These are phyloP conservation scores for Pseudogymnoascus sp. DNA, from an alignment of 2,329 filamentous ascomycete genomes.

Conservation along the genomic window DNA sequence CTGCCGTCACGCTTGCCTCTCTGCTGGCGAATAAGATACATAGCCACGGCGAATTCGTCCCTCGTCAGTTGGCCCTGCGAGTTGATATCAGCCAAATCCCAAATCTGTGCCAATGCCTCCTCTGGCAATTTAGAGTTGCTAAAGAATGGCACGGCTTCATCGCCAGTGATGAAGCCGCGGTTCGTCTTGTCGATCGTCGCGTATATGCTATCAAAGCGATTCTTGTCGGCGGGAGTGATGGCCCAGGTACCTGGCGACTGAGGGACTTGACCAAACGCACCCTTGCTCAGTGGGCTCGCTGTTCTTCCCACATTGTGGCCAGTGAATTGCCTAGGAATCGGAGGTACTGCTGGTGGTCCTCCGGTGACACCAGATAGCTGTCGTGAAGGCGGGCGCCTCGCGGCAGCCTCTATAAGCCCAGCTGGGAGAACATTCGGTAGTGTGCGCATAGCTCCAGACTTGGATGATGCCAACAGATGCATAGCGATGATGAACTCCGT, in stretches of 20 bases:
- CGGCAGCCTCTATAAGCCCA: conserved; percentile 82
- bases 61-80: conserved; percentile 76
- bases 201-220: conserved; percentile 81
- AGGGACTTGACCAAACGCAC: conserved; percentile 35
- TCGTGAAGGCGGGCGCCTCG: conserved; percentile 50
- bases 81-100: conserved; percentile 93
- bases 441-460: conserved; percentile 69
- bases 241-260: conserved; percentile 55
- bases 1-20: conserved; percentile 58
- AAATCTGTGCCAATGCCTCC: conserved; percentile 85
- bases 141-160: conserved; percentile 90
- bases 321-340: conserved; percentile 76
- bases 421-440: conserved; percentile 75
- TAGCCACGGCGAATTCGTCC: conserved; percentile 94
- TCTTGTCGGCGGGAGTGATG: conserved; percentile 75
- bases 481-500: conserved; percentile 98
- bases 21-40: conserved; percentile 93
- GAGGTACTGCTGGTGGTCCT: conserved; percentile 41
- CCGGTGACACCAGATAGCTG: conserved; percentile 30
- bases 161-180: conserved; percentile 79
- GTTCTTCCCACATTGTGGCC: conserved; percentile 52
- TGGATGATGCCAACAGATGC: conserved; percentile 90
- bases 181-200: conserved; percentile 71
- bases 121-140: conserved; percentile 85
- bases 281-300: conserved; percentile 47